Base-by-base conservation (phyloP, 2,329 filamentous ascomycete genomes). In the Cordyceps javanica region DNA sequence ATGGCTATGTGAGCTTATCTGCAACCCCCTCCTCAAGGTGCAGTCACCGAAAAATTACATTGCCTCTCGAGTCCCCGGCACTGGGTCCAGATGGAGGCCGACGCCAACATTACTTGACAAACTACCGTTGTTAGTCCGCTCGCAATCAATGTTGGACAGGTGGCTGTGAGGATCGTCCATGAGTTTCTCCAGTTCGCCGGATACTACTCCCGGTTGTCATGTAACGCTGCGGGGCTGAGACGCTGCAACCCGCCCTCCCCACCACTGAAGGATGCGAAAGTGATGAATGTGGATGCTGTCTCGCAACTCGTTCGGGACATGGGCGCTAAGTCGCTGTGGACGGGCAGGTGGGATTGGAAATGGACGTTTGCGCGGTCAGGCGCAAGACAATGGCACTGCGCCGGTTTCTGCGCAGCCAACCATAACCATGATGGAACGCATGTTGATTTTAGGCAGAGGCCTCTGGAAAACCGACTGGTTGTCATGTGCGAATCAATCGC, bases 201-300 rank as follows among this genome's bases (percentile, higher is more conserved):
- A 32, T 32, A 32, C 30, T 32, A 11, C 30, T 11, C 30, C 11
- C 11, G 30, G n/a, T n/a, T n/a, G n/a, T n/a, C n/a, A n/a, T n/a
- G n/a, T n/a, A n/a, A n/a, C n/a, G n/a, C n/a, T n/a, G 14, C 3
- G n/a, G 19, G 23, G n/a, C 30, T 48, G 44, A 21, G 44, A 25
- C 16, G 41, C 44, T 49, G 42, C 32, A 36, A 26, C 6, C 54
- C 30, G 10, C 30, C 38, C 16, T n/a, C 32, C 3, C 41, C 30
- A 28, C 41, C 30, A 26, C 41, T 48, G 42, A 55, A n/a, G n/a
- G 26, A 19, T 49, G 28, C 34, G n/a, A 25, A 34, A 13, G 14
- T 38, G 8, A 74, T 19, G 36, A 19, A 11, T 25, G 13, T 23
- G 19, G 23, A 23, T 10, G 19, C 6, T 41, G 30, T 45, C 21